These are phyloP conservation scores for Boletellus dicymbophilus DNA, from an alignment of 1,284 basidiomycete genomes.

Conservation along the genomic window DNA sequence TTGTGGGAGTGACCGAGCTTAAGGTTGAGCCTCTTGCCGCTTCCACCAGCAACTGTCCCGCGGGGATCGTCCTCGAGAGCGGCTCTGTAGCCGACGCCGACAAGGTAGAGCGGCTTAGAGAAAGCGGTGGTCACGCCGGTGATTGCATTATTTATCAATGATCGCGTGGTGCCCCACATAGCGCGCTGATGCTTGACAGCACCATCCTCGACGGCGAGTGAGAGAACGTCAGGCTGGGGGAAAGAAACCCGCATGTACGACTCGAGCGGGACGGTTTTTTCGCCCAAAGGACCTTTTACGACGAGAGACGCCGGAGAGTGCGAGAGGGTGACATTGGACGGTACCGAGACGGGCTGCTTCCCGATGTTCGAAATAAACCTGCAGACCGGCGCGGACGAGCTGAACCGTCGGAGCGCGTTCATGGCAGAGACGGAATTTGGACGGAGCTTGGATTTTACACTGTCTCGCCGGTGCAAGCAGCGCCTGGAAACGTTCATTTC, in stretches of 20 bases:
- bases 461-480: no score
- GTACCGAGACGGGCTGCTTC: constrained; percentile 74
- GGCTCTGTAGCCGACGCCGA: constrained; percentile 95
- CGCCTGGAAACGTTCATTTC: no score
- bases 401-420: constrained; percentile 45
- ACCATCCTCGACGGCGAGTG: constrained; percentile 73
- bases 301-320: constrained; percentile 53
- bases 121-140: constrained; percentile 91
- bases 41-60: constrained; percentile 55
- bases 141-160: constrained; percentile 88
- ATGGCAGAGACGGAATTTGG: constrained; percentile 17
- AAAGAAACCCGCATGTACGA: constrained; percentile 69
- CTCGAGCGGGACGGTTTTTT: constrained; percentile 67
- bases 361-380: constrained; percentile 74
- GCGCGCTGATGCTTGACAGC: constrained; percentile 77
- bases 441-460: constrained; percentile 11
- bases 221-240: constrained; percentile 48
- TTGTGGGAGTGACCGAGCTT: constrained; percentile 93
- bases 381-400: constrained; percentile 42
- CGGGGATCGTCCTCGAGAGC: constrained; percentile 86
- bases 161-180: constrained; percentile 94
- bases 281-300: constrained; percentile 79
- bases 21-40: constrained; percentile 74
- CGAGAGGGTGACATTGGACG: constrained; percentile 64
- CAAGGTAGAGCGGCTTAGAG: constrained; percentile 80